These are phyloP conservation scores for Pseudogymnoascus sp. DNA, from an alignment of 2,329 filamentous ascomycete genomes.

Conservation along the genomic window DNA sequence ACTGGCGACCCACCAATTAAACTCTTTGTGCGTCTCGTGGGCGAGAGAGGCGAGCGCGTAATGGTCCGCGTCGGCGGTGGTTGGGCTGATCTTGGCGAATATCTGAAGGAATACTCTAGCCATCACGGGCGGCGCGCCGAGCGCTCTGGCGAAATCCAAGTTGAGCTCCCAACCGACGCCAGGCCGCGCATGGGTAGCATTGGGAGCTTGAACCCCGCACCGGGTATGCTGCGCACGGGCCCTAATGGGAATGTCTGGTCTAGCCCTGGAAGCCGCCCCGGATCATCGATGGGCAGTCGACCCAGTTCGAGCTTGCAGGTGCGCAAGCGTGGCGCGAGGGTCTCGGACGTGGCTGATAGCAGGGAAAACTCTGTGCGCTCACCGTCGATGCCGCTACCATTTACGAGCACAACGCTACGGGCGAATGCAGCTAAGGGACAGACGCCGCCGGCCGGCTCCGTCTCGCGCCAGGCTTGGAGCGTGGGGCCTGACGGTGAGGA, in stretches of 20 bases:
- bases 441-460: slow-evolving; percentile 15
- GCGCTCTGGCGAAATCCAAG: slow-evolving; percentile 52
- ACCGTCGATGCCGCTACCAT: slow-evolving; percentile 22
- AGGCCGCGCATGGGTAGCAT: slow-evolving; percentile 10
- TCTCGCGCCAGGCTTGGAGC: slow-evolving; percentile 13
- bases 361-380: slow-evolving; percentile 12
- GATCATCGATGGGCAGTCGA: slow-evolving; percentile 22
- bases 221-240: slow-evolving; percentile 16
- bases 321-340: slow-evolving; percentile 23
- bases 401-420: slow-evolving; percentile 10
- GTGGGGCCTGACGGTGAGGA: slow-evolving; percentile 47
- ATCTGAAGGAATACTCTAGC: slow-evolving; percentile 83
- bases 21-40: slow-evolving; percentile 86
- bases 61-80: slow-evolving; percentile 98
- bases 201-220: slow-evolving; percentile 17
- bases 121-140: slow-evolving; percentile 75
- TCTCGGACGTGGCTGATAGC: slow-evolving; percentile 14
- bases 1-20: slow-evolving; percentile 86
- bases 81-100: slow-evolving; percentile 96
- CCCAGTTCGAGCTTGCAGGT: slow-evolving; percentile 24
- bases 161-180: slow-evolving; percentile 36
- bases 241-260: slow-evolving; percentile 30
- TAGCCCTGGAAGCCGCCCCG: slow-evolving; percentile 30
- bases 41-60: slow-evolving; percentile 81
- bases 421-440: slow-evolving; percentile 11